A percentile compares a stretch with the other conserved stretches of the same genome.
Evolutionary conservation across 2,329 filamentous ascomycete genomes (phyloP).

Genomic region (Meredithiella fracta): DNA sequence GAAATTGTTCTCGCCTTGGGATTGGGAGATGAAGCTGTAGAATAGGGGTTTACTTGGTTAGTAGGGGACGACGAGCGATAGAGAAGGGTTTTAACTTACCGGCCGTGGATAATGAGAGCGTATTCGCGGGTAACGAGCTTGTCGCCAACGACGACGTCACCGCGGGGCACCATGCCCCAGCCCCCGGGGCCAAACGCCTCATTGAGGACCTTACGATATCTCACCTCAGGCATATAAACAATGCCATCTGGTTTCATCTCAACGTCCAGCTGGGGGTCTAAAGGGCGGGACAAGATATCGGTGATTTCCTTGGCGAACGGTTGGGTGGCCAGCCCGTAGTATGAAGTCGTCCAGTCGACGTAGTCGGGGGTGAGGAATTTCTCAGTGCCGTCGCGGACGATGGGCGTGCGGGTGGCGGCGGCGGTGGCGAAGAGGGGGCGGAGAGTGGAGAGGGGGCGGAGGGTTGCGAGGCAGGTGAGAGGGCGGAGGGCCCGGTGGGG

Average conservation of each 20-base stretch:
- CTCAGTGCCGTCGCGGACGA: background rate
- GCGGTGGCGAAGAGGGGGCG: slow-evolving; percentile 8
- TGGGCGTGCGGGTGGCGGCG: slow-evolving; percentile 10
- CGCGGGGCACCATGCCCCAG: slow-evolving; percentile 82
- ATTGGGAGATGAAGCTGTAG: slow-evolving; percentile 69
- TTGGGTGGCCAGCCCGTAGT: slow-evolving; percentile 55
- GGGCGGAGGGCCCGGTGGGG: background rate
- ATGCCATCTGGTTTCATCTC: slow-evolving; percentile 98
- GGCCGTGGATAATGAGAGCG: slow-evolving; percentile 70
- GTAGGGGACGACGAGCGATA: no score
- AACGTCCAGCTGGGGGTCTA: slow-evolving; percentile 53
- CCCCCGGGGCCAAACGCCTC: slow-evolving; percentile 83
- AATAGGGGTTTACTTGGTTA: slow-evolving; percentile 6
- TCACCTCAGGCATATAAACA: slow-evolving; percentile 92
- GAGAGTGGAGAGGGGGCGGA: slow-evolving; percentile 6
- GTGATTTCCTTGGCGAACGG: slow-evolving; percentile 57
- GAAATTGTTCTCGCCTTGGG: slow-evolving; percentile 87
- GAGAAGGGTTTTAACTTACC: no score
- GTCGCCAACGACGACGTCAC: slow-evolving; percentile 70
- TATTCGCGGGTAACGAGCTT: slow-evolving; percentile 79
- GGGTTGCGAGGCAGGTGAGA: background rate
- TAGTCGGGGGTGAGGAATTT: slow-evolving; percentile 14
- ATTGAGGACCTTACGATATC: slow-evolving; percentile 85
- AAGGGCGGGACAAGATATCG: slow-evolving; percentile 48
- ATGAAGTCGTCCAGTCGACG: slow-evolving; percentile 69